Evolutionary conservation across 2,329 filamentous ascomycete genomes (phyloP).

Genomic region (Coccinonectria pachysandricola): DNA sequence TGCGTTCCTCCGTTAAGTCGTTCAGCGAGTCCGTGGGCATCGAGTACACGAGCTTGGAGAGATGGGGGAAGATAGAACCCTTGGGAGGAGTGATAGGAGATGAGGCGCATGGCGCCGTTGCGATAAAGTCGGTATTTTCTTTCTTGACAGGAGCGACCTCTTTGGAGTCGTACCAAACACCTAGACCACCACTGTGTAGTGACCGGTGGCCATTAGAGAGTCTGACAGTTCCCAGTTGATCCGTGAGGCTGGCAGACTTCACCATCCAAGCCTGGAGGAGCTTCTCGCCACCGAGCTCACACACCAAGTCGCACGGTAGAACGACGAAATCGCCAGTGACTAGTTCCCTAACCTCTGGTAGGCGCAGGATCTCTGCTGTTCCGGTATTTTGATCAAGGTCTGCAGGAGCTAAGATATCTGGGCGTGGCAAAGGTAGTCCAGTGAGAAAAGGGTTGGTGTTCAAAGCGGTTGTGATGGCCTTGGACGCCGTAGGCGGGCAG

Average conservation of each 20-base stretch:
- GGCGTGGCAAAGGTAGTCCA: slow-evolving; percentile 59
- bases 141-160: slow-evolving; percentile 66
- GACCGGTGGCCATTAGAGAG: slow-evolving; percentile 28
- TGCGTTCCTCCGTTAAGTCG: slow-evolving; percentile 68
- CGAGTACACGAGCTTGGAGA: slow-evolving; percentile 74
- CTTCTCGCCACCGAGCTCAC: slow-evolving; percentile 73
- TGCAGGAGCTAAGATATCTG: slow-evolving; percentile 65
- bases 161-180: slow-evolving; percentile 87
- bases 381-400: slow-evolving; percentile 74
- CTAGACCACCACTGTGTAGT: slow-evolving; percentile 63
- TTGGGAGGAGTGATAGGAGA: slow-evolving; percentile 35
- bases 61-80: slow-evolving; percentile 53
- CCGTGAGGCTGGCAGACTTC: slow-evolving; percentile 59
- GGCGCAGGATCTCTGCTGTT: slow-evolving; percentile 77
- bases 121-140: slow-evolving; percentile 88
- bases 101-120: slow-evolving; percentile 56
- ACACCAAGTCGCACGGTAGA: slow-evolving; percentile 87
- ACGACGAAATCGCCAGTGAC: slow-evolving; percentile 83
- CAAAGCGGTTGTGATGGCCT: slow-evolving; percentile 58
- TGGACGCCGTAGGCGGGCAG: slow-evolving; percentile 53
- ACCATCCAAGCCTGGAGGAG: slow-evolving; percentile 90
- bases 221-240: slow-evolving; percentile 40
- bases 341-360: slow-evolving; percentile 69
- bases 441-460: slow-evolving; percentile 72
- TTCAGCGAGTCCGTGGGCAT: slow-evolving; percentile 85